A percentile compares a stretch with the other conserved stretches of the same genome.
Evolutionary conservation across 306 rosid species (phyloP).

Genomic region (Medicago truncatula): MtrunA17r5.0-ANR NC_053042.1:30691001-30691500

Average conservation of each 20-base stretch:
- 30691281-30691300: slow-evolving; percentile 66
- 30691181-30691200: slow-evolving; percentile 58
- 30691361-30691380: slow-evolving; percentile 47
- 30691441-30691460: slow-evolving; percentile 48
- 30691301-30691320: slow-evolving; percentile 54
- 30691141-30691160: slow-evolving; percentile 48
- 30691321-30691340: slow-evolving; percentile 51
- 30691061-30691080: slow-evolving; percentile 45
- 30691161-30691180: slow-evolving; percentile 54
- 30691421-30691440: slow-evolving; percentile 56
- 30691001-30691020: slow-evolving; percentile 47
- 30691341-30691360: slow-evolving; percentile 47
- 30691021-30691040: slow-evolving; percentile 49
- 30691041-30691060: slow-evolving; percentile 41
- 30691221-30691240: slow-evolving; percentile 79
- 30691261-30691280: slow-evolving; percentile 60
- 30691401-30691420: slow-evolving; percentile 44
- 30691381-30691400: slow-evolving; percentile 43
- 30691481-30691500: slow-evolving; percentile 42
- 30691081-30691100: slow-evolving; percentile 43
- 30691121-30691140: slow-evolving; percentile 59
- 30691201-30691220: slow-evolving; percentile 57
- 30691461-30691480: slow-evolving; percentile 40
- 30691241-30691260: slow-evolving; percentile 68
- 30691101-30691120: slow-evolving; percentile 52